Evolutionary conservation across 768 basidiomycete species (phyloP).

Genomic region (Hericium rajendrae): DNA sequence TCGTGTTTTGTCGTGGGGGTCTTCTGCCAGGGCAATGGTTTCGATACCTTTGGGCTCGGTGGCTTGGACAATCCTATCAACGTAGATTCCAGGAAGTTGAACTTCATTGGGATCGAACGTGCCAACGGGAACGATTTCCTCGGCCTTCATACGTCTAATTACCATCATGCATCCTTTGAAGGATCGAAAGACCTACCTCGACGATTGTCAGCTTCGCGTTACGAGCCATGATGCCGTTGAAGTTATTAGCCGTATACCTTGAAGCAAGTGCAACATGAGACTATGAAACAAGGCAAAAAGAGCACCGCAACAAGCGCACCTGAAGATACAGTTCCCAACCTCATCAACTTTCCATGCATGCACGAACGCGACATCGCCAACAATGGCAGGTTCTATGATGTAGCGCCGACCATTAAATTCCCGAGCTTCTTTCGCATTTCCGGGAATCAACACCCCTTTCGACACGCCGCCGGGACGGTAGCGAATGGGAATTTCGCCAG

Average conservation of each 20-base stretch:
- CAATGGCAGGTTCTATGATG: slow-evolving; percentile 69
- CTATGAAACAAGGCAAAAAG: neutral
- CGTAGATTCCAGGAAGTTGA: slow-evolving; percentile 76
- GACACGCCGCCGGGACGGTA: slow-evolving; percentile 65
- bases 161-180: neutral
- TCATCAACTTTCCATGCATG: slow-evolving; percentile 88
- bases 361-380: slow-evolving; percentile 78
- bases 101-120: slow-evolving; percentile 68
- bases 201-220: slow-evolving; percentile 84
- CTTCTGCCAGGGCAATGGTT: slow-evolving; percentile 40
- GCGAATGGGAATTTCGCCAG: slow-evolving; percentile 65
- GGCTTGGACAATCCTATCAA: slow-evolving; percentile 76
- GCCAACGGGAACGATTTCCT: slow-evolving; percentile 66
- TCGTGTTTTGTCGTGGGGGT: slow-evolving; percentile 5
- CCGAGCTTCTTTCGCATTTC: slow-evolving; percentile 63
- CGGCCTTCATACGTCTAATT: slow-evolving; percentile 40
- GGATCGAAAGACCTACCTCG: slow-evolving; percentile 38
- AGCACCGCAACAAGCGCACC: slow-evolving; percentile 28
- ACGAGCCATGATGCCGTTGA: slow-evolving; percentile 77
- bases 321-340: slow-evolving; percentile 81
- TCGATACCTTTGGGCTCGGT: slow-evolving; percentile 74
- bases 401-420: slow-evolving; percentile 69
- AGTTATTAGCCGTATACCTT: slow-evolving; percentile 81
- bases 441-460: slow-evolving; percentile 57
- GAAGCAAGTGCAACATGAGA: neutral